phyloP scores from a whole-genome alignment of 768 basidiomycete species.

The Lactifluus subvellereus region DNA sequence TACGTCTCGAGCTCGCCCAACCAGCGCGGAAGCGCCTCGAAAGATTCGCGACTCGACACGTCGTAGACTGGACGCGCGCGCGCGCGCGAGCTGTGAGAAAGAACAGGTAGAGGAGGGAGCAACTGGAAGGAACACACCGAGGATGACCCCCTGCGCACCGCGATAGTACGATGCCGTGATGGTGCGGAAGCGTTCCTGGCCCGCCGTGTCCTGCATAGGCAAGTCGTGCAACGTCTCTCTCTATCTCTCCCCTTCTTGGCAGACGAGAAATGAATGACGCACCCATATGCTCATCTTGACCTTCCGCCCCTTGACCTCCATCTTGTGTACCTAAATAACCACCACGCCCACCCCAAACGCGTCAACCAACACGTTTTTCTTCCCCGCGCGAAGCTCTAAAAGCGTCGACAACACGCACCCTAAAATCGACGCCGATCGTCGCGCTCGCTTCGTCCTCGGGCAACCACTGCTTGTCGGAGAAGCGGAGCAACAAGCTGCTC shows the following conservation, averaged over 20 bases:
- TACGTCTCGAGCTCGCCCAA: constrained; percentile 91
- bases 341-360: neutral
- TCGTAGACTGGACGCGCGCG: constrained; percentile 68
- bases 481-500: constrained; percentile 86
- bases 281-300: constrained; percentile 98
- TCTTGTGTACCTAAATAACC: constrained; percentile 67
- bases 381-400: too few relatives aligned
- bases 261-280: constrained; percentile 27
- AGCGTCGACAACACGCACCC: constrained; percentile 41
- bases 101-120: neutral
- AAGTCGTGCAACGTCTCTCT: neutral
- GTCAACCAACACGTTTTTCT: too few relatives aligned
- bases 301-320: constrained; percentile 75
- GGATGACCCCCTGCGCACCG: constrained; percentile 76
- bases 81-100: too few relatives aligned
- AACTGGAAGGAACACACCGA: constrained; percentile 41
- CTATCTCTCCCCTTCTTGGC: neutral
- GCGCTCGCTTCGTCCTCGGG: constrained; percentile 85
- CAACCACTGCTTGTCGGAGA: constrained; percentile 94
- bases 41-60: constrained; percentile 86
- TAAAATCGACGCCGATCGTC: constrained; percentile 81
- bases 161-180: constrained; percentile 95
- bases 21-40: constrained; percentile 93
- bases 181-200: constrained; percentile 94
- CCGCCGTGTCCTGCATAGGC: constrained; percentile 76